Conservation (phyloP, 805 yeast genomes). For the Clavispora phyllophila region DNA sequence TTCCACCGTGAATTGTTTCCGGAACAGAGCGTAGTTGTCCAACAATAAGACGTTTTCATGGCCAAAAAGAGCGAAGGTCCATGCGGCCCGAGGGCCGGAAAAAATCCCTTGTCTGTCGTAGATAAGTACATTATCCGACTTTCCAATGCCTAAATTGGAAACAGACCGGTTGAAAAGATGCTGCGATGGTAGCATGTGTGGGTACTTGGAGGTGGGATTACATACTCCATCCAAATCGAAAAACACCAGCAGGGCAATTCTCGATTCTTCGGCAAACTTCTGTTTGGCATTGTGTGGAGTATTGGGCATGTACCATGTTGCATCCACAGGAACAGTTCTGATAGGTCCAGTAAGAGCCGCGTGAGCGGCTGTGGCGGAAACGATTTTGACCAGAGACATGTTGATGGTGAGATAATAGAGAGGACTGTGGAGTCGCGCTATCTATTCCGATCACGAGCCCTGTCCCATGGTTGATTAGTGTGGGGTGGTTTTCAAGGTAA, state of each 20-base stretch:
- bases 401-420: not conserved
- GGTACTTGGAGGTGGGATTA: conserved; percentile 53
- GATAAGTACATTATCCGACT: conserved; percentile 60
- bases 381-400: conserved; percentile 3
- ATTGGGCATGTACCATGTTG: conserved; percentile 92
- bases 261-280: conserved; percentile 48
- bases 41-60: conserved; percentile 66
- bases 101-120: conserved; percentile 85
- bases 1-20: conserved; percentile 33
- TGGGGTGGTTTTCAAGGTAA: too few species aligned
- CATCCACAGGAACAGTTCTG: conserved; percentile 60
- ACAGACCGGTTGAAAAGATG: conserved; percentile 51
- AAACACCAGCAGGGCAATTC: conserved; percentile 35
- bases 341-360: conserved; percentile 9
- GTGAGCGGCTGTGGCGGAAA: conserved; percentile 5
- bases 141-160: conserved; percentile 50
- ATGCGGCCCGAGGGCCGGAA: conserved; percentile 85
- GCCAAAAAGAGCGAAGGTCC: conserved; percentile 81
- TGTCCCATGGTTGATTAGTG: not conserved
- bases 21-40: conserved; percentile 61
- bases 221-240: conserved; percentile 15
- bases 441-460: not conserved
- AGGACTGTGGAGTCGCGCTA: not conserved
- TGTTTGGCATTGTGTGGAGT: conserved; percentile 52
- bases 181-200: conserved; percentile 83